Conservation (phyloP, 2,329 filamentous ascomycete genomes). For the Neoascochyta sp. region DNA sequence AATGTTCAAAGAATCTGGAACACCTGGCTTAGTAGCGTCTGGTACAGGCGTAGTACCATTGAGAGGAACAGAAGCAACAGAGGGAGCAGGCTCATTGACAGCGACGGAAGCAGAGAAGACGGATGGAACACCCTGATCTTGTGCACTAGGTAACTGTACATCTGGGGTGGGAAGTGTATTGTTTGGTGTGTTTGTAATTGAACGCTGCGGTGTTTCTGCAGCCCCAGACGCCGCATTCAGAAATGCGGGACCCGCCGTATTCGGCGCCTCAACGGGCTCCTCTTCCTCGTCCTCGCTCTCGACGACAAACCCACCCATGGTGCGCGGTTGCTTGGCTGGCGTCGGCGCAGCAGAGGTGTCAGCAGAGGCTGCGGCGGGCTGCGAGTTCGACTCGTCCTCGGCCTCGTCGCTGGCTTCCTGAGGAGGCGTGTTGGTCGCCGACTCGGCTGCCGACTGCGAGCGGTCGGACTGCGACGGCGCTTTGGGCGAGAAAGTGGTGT, state of each 20-base stretch:
- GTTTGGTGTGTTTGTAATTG: constrained; percentile 55
- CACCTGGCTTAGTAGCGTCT: constrained; percentile 36
- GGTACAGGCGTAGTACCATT: constrained; percentile 41
- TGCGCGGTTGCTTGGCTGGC: constrained; percentile 47
- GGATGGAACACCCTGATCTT: constrained; percentile 47
- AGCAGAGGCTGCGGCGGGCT: constrained; percentile 21
- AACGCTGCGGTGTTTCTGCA: constrained; percentile 51
- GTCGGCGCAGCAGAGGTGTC: constrained; percentile 28
- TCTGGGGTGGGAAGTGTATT: constrained; percentile 53
- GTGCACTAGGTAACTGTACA: constrained; percentile 60
- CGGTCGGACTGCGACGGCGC: constrained; percentile 17
- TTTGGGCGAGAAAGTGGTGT: constrained; percentile 19
- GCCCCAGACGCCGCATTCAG: constrained; percentile 48
- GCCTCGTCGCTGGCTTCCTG: constrained; percentile 11
- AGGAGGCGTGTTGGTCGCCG: constrained; percentile 26
- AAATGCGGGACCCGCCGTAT: constrained; percentile 47
- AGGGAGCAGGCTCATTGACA: constrained; percentile 46
- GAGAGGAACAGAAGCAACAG: constrained; percentile 50
- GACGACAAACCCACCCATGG: constrained; percentile 60
- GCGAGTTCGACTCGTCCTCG: constrained; percentile 20
- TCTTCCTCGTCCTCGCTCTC: constrained; percentile 60
- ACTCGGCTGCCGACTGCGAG: constrained; percentile 28
- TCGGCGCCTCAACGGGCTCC: constrained; percentile 44
- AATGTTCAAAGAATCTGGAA: constrained; percentile 23
- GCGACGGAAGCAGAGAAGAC: constrained; percentile 37